Evolutionary conservation across 2,329 filamentous ascomycete genomes (phyloP), one percentile per base, ranked within the genome.

Genomic region (Remersonia thermophila): DNA sequence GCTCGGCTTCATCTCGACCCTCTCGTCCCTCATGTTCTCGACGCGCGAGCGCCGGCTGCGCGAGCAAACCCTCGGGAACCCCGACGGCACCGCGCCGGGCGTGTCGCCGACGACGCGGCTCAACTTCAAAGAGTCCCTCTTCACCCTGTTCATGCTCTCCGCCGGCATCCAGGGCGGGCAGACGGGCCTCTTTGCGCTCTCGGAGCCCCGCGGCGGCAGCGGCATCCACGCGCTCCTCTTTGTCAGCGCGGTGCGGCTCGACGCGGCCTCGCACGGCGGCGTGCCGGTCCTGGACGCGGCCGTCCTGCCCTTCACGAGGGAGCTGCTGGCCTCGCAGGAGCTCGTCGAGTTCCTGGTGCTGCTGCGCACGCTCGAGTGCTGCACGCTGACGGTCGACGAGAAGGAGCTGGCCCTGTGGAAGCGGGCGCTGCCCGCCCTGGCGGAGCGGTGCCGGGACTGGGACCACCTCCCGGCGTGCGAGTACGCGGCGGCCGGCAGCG

Each of bases 351-450:
- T 68, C 43, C 49, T 67, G 3, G 42, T 60, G 3, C 27, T 61
- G 2, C 41, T 63, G 1, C 51, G 54, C 11, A 49, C 52, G 8
- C 48, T 63, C 0, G 54, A 62, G 31, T 54, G 58, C 36, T 55
- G 55, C 43, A 55, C 50, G 9, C 44, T 63, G n/a, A 49, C 35
- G 1, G 59, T 68, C 4, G 54, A 66, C 18, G 69, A 72, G 9
- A 67, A 62, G n/a, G 79, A 81, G 27, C 57, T 84, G 3, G 52
- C 67, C 1, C 53, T 67, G 8, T 71, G 66, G 67, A 67, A 67
- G 46, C 56, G 52, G 27, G 37, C 51, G 1, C 48, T 71, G 3
- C 65, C 66, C 0, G 55, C 60, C 0, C 41, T 67, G 32, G 63
- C 51, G 1, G 67, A 71, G 51, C 55, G 67, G 20, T 67, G 64